These are phyloP conservation scores for Lasiodiplodia citricola DNA, from an alignment of 2,329 filamentous ascomycete genomes.

Conservation along the genomic window DNA sequence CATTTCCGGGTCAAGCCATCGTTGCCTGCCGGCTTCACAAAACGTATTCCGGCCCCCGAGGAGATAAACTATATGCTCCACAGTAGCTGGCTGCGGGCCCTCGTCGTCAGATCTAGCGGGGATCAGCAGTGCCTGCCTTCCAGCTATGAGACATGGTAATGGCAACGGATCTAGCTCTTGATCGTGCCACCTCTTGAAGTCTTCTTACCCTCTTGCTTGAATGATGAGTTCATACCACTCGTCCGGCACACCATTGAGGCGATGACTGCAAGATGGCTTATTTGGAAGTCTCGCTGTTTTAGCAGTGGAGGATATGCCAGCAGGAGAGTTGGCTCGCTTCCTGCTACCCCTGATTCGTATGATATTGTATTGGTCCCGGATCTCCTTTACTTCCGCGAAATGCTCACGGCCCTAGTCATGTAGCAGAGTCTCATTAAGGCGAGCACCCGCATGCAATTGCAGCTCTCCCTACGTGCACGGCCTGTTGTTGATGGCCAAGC, in stretches of 20 bases:
- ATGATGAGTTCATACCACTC: not conserved
- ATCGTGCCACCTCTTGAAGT: not conserved
- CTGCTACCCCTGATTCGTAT: not conserved
- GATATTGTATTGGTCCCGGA: conserved; percentile 1
- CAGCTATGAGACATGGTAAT: conserved; percentile 18
- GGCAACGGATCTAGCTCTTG: not conserved
- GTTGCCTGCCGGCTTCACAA: conserved; percentile 20
- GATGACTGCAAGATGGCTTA: not conserved
- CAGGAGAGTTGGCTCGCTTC: conserved; percentile 15
- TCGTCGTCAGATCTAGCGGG: conserved; percentile 25
- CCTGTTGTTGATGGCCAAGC: not conserved
- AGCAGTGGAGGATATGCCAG: not conserved
- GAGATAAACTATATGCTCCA: not conserved
- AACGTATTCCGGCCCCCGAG: not conserved
- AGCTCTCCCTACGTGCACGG: not conserved
- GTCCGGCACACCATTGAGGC: not conserved
- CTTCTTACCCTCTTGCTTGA: conserved; percentile 3
- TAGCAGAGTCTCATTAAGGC: not conserved
- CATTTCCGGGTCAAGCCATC: conserved; percentile 11
- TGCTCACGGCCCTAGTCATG: not conserved
- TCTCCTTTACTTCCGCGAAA: not conserved
- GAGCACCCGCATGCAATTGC: not conserved
- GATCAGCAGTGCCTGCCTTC: conserved; percentile 20
- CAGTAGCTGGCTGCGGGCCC: conserved; percentile 25
- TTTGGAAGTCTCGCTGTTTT: not conserved